Conservation (phyloP, 2,329 filamentous ascomycete species). For the Emergomyces africanus region DNA sequence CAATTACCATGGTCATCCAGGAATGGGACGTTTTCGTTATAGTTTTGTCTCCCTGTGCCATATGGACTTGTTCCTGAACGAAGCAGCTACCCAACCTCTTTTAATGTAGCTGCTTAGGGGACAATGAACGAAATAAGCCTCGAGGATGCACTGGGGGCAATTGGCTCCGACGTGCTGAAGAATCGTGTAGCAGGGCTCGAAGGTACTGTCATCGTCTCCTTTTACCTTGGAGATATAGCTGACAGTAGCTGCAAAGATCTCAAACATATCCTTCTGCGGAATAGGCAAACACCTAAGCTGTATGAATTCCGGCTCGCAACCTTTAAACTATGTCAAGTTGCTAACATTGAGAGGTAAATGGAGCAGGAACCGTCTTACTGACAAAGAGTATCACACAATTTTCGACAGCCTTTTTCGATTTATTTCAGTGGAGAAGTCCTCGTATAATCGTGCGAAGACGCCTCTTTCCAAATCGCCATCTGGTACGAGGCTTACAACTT, state of each 20-base stretch:
- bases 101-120: neutral
- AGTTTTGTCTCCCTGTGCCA: neutral
- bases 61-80: neutral
- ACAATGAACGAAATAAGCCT: slow-evolving; percentile 32
- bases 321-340: neutral
- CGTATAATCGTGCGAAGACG: slow-evolving; percentile 44
- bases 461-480: slow-evolving; percentile 40
- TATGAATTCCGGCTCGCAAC: slow-evolving; percentile 13
- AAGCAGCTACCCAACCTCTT: neutral
- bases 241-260: slow-evolving; percentile 30
- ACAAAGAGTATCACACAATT: slow-evolving; percentile 69
- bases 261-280: slow-evolving; percentile 43
- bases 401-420: slow-evolving; percentile 69
- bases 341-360: neutral
- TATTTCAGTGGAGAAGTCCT: slow-evolving; percentile 55
- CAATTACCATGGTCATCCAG: neutral
- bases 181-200: slow-evolving; percentile 40
- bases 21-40: neutral
- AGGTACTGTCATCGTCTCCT: slow-evolving; percentile 18
- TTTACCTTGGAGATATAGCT: slow-evolving; percentile 1
- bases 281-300: slow-evolving; percentile 31
- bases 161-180: slow-evolving; percentile 31
- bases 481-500: slow-evolving; percentile 50
- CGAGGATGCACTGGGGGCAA: slow-evolving; percentile 28
- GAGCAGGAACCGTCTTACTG: slow-evolving; percentile 41